These are phyloP conservation scores for Trebouxia sp. DNA, from an alignment of 139 green algal species.

Conservation along the genomic window DNA sequence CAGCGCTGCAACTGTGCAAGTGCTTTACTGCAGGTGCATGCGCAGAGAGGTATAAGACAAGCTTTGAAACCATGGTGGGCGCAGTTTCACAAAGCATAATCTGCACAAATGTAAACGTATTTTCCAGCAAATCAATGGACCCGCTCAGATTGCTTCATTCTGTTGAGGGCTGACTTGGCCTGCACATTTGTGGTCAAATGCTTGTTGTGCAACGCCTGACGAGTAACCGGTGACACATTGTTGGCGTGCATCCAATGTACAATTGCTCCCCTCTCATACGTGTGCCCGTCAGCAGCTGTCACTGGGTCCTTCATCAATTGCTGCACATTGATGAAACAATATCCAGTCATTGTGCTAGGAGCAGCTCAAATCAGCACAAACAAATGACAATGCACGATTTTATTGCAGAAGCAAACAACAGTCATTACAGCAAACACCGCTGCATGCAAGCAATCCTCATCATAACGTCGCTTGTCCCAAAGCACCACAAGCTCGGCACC, in stretches of 20 bases:
- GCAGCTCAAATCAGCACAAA: no score
- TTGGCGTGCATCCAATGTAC: slow-evolving; percentile 12
- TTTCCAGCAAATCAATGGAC: neutral
- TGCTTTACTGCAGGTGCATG: no score
- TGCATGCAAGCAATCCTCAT: no score
- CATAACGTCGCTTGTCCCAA: no score
- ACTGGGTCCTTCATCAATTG: slow-evolving; percentile 4
- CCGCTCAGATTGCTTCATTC: neutral
- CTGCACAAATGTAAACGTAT: no score
- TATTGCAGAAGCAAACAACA: no score
- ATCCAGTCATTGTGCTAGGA: no score
- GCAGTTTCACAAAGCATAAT: neutral
- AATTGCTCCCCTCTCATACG: slow-evolving; percentile 15
- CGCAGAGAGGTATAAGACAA: no score
- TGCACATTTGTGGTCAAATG: neutral
- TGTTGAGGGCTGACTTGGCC: neutral
- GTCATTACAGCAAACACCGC: no score
- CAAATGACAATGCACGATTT: no score
- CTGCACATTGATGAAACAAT: neutral
- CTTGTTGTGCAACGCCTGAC: slow-evolving; percentile 1
- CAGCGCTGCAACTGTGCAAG: no score
- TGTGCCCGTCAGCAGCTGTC: slow-evolving; percentile 6
- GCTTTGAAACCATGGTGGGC: neutral
- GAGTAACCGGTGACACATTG: neutral
- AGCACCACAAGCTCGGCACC: no score